These are phyloP conservation scores for Heritiera fomes DNA, from an alignment of 345 rosid genomes.

Conservation along the genomic window DNA sequence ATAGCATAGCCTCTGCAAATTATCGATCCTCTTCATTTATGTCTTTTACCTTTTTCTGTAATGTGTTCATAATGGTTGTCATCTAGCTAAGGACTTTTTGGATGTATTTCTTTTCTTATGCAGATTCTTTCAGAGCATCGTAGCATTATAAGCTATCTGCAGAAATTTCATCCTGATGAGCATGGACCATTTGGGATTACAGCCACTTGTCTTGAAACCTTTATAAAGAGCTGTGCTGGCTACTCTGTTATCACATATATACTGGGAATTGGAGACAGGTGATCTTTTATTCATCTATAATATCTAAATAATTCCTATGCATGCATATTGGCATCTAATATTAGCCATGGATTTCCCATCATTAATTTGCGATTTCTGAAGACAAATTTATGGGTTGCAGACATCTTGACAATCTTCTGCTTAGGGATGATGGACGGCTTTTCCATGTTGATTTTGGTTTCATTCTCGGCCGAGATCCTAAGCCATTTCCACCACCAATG, in stretches of 20 bases:
- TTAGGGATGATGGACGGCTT: constrained; percentile 91
- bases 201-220: constrained; percentile 91
- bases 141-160: constrained; percentile 86
- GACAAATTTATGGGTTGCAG: constrained; percentile 40
- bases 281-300: not conserved
- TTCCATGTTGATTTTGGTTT: constrained; percentile 98
- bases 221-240: constrained; percentile 98
- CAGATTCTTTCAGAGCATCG: constrained; percentile 96
- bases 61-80: not conserved
- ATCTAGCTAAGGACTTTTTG: constrained; percentile 14
- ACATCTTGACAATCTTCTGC: constrained; percentile 96
- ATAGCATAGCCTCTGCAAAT: not conserved
- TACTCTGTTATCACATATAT: constrained; percentile 97
- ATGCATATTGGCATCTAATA: constrained; percentile 13
- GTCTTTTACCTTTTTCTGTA: not conserved
- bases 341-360: not conserved
- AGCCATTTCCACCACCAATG: constrained; percentile 99
- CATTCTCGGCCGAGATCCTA: constrained; percentile 97
- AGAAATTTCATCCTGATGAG: constrained; percentile 96
- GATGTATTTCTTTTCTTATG: constrained; percentile 17
- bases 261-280: constrained; percentile 99
- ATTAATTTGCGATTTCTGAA: constrained; percentile 12
- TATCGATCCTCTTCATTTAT: not conserved
- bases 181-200: constrained; percentile 96
- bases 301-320: not conserved